Base-by-base conservation (phyloP, 768 basidiomycete species). In the Rhodotorula sphaerocarpa region DNA sequence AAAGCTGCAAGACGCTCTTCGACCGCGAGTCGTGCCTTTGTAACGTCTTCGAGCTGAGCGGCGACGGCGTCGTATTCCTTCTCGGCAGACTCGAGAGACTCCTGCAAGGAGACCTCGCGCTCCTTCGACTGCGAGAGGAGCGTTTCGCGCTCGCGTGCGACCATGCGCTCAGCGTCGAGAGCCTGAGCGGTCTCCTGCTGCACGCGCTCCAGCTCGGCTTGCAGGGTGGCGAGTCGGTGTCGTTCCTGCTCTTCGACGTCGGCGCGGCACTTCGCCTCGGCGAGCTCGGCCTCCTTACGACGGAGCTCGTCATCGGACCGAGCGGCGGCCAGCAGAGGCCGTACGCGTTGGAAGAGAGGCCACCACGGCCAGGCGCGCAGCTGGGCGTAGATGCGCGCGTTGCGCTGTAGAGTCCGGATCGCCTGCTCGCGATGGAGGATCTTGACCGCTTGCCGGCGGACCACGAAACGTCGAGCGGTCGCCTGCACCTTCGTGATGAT, bases 351-450 rank as follows among this genome's bases (percentile, higher is more conserved):
- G 74, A 92, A 99, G 14, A 97, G 80, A 66, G 91, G 87, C 95
- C 95, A 99, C 95, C 95, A 97, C 2, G 93, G 91, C 95, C 95
- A 97, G 55, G 93, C 89, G 50, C 84, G 81, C 33, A 99, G 79
- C 58, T 89, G 86, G 11, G 86, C 84, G 73, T 97, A 97, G 27
- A 95, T 80, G 27, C 90, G 80, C 3, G 93, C 93, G 73, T 99
- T 99, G 48, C 85, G 82, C 73, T 97, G 95, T 64, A 97, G 91
- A 2, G 88, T 92, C 50, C 88, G 82, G 45, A 92, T 84, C 7
- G 95, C 91, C 44, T 85, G 79, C 2, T 91, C 90, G 50, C 95
- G 85, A 72, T 96, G 90, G 51, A 97, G 80, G 52, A 95, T 82
- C 79, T 97, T 97, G 79, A 85, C 87, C 78, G 95, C 88, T 74